These are phyloP conservation scores for Aspergillus piperis DNA, from an alignment of 2,329 filamentous ascomycete genomes.

Conservation along the genomic window DNA sequence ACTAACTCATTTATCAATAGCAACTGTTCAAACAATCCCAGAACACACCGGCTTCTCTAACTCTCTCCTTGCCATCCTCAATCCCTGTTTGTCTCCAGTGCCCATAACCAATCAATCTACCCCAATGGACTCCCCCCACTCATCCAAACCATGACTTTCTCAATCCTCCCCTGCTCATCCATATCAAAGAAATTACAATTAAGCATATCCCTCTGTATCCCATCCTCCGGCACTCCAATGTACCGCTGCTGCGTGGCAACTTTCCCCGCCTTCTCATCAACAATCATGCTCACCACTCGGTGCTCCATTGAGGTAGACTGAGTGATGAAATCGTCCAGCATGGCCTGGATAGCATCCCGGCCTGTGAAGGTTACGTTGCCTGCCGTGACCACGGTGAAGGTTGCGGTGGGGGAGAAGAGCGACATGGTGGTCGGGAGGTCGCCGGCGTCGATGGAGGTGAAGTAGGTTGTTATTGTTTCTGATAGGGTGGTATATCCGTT, in stretches of 20 bases:
- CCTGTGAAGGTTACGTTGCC: conserved; percentile 6
- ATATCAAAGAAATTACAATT: conserved; percentile 17
- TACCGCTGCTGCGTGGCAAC: conserved; percentile 11
- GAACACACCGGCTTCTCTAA: too few species aligned
- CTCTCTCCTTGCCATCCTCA: too few species aligned
- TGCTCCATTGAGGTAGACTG: conserved; percentile 5
- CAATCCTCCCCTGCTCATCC: conserved; percentile 1
- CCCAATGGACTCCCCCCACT: conserved; percentile 8
- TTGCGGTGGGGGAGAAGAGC: conserved; percentile 10
- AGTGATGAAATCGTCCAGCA: neutral
- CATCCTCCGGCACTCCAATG: neutral
- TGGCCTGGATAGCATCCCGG: neutral
- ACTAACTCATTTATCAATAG: too few species aligned
- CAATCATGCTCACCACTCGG: conserved; percentile 1
- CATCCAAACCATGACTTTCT: conserved; percentile 11
- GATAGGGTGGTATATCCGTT: neutral
- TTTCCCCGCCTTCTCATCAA: conserved; percentile 5
- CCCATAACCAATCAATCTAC: neutral
- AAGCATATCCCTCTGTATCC: neutral
- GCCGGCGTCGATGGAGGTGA: neutral
- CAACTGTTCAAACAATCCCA: too few species aligned
- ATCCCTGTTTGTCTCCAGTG: too few species aligned
- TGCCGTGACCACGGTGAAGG: conserved; percentile 6
- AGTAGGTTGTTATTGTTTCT: neutral
- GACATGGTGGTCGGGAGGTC: neutral